Conservation (phyloP, 306 rosid species). For the Quercus variabilis region DNA sequence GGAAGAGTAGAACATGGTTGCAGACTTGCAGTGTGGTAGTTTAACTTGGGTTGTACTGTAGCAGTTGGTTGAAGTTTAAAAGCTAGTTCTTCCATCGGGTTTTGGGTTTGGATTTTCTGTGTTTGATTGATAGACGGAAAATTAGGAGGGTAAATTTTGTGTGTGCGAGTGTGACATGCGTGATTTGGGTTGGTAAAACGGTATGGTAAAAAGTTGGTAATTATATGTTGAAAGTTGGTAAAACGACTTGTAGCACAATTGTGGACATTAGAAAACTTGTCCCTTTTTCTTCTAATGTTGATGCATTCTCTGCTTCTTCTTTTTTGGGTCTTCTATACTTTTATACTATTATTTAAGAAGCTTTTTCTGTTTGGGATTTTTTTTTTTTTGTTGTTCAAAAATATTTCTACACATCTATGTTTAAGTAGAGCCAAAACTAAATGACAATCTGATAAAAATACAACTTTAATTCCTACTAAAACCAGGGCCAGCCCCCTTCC, state of each 20-base stretch:
- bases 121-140: background rate
- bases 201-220: no score
- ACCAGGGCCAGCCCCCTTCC: fast-evolving
- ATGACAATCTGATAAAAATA: fast-evolving
- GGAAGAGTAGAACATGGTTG: background rate
- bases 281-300: no score
- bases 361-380: fast-evolving
- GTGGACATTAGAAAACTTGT: background rate
- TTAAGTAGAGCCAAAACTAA: no score
- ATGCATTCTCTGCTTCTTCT: no score
- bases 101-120: background rate
- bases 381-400: no score
- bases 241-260: background rate
- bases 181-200: background rate
- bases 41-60: background rate
- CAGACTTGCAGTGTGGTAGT: background rate
- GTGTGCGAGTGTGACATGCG: background rate
- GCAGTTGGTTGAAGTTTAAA: background rate
- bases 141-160: no score
- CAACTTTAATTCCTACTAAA: no score
- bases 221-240: background rate
- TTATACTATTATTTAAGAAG: no score
- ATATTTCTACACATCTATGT: fast-evolving
- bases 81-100: slow-evolving; percentile 4
- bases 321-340: no score